Evolutionary conservation across 352 stramenopile species (phyloP).

Genomic region (Phytophthora fragariaefolia): DNA sequence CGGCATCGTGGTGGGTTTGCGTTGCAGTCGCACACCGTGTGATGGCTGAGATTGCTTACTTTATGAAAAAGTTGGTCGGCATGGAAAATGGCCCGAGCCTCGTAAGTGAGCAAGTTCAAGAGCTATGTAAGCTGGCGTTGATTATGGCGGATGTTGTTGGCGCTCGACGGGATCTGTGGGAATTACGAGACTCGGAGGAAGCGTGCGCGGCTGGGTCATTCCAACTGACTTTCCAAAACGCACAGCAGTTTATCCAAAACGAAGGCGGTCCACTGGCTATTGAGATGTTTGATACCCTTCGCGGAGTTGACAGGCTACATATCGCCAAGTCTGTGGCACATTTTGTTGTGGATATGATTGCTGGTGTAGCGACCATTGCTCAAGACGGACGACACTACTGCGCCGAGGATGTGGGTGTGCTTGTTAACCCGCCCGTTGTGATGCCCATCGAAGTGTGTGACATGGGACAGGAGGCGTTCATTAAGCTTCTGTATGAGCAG

Average conservation of each 20-base stretch:
- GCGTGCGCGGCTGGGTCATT: constrained; percentile 53
- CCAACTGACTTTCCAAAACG: constrained; percentile 56
- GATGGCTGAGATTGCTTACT: constrained; percentile 63
- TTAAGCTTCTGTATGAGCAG: constrained; percentile 49
- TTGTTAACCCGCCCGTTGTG: constrained; percentile 53
- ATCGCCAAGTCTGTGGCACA: constrained; percentile 58
- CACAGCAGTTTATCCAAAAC: constrained; percentile 70
- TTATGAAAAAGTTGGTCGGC: constrained; percentile 60
- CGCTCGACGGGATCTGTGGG: constrained; percentile 54
- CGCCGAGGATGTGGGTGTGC: constrained; percentile 41
- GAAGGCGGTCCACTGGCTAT: constrained; percentile 58
- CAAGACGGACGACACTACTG: constrained; percentile 62
- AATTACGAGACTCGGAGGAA: constrained; percentile 34
- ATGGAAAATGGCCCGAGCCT: constrained; percentile 47
- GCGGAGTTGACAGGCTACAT: constrained; percentile 51
- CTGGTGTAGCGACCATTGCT: constrained; percentile 44
- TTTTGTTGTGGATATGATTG: constrained; percentile 55
- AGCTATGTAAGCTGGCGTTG: constrained; percentile 59
- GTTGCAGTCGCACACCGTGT: constrained; percentile 54
- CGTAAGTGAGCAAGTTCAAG: constrained; percentile 54
- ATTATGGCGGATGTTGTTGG: constrained; percentile 60
- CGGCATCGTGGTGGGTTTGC: constrained; percentile 67
- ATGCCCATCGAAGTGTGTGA: constrained; percentile 58
- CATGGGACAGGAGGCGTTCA: constrained; percentile 62
- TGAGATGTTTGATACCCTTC: constrained; percentile 63